Percentiles rank a stretch among this genome's conserved stretches.
Conservation (phyloP, 495 filamentous ascomycete species). For the Diplogelasinospora grovesii region DNA sequence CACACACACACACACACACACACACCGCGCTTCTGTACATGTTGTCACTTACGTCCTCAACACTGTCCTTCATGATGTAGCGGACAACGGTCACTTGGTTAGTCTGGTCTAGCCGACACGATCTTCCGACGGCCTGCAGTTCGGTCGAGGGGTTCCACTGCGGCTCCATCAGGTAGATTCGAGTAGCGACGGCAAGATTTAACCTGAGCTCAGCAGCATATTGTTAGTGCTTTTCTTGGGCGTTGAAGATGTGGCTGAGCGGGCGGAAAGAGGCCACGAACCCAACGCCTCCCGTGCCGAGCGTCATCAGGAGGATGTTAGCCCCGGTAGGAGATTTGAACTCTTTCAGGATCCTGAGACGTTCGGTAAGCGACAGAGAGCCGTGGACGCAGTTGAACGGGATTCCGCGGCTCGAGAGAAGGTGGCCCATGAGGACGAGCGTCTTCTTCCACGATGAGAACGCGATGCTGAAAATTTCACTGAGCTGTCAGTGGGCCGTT, state of each 20-base stretch:
- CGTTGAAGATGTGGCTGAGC: slow-evolving; percentile 23
- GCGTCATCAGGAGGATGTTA: slow-evolving; percentile 33
- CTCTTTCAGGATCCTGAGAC: not conserved
- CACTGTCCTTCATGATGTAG: slow-evolving; percentile 6
- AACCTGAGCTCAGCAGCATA: slow-evolving; percentile 1
- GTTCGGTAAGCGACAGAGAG: not conserved
- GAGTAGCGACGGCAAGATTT: slow-evolving; percentile 32
- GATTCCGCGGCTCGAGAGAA: not conserved
- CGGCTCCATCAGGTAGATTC: slow-evolving; percentile 35
- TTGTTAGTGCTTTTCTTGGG: no score
- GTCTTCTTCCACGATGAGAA: not conserved
- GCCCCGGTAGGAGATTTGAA: not conserved
- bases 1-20: not conserved
- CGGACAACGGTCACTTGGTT: slow-evolving; percentile 22
- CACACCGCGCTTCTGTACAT: not conserved
- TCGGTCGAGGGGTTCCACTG: slow-evolving; percentile 42
- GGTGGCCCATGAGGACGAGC: not conserved
- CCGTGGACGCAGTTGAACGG: not conserved
- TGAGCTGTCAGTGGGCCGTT: no score
- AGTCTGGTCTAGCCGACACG: slow-evolving; percentile 30
- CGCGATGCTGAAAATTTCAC: not conserved
- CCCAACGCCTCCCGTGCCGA: slow-evolving; percentile 37
- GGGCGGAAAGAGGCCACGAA: slow-evolving; percentile 11
- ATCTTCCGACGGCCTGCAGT: slow-evolving; percentile 33
- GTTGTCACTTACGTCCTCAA: not conserved